Evolutionary conservation across 2,329 filamentous ascomycete species (phyloP), one percentile per base, ranked within the genome.

Genomic region (Colletotrichum orchidophilum): DNA sequence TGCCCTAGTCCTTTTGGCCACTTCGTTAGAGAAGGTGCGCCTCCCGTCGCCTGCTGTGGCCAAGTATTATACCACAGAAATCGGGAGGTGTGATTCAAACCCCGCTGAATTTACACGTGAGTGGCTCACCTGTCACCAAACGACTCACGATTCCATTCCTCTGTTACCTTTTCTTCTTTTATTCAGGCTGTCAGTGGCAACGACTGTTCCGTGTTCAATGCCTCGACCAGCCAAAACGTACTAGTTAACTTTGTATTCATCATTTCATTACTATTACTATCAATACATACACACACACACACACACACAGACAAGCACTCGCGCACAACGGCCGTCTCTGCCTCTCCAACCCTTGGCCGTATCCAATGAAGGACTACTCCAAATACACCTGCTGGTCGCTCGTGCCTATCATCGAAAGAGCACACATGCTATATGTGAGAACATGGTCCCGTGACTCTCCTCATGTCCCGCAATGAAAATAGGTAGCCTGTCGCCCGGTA

Each of bases 261-360:
- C 61, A 66, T 60, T 42, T 72, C 70, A 72, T 72, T 72, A 72
- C 26, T 70, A 72, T 72, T 72, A 72, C 60, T 70, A 72, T 69
- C 69, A 64, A 71, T 72, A 46, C 39, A 72, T 60, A 72, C 27
- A 55, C 67, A 57, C 31, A 50, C 61, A 66, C n/a, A n/a, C n/a
- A 46, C 39, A 72, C 63, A 72, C 27, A 55, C 67, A 57, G 39
- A 50, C 61, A 66, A 66, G 57, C 70, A 61, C 24, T 24, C 59
- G 18, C 39, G 26, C 53, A 61, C 35, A 35, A 54, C 46, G 27
- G 46, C 46, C 62, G 27, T 46, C 52, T 63, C 33, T 24, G 27
- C 61, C 57, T 59, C 33, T 59, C 42, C n/a, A 26, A n/a, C 21
- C 64, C 58, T 63, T 53, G 29, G 42, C 31, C 21, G 35, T 63